A percentile compares a stretch with the other conserved stretches of the same genome.
Evolutionary conservation across 1,284 basidiomycete species (phyloP).

Genomic region (Boletus mariae): DNA sequence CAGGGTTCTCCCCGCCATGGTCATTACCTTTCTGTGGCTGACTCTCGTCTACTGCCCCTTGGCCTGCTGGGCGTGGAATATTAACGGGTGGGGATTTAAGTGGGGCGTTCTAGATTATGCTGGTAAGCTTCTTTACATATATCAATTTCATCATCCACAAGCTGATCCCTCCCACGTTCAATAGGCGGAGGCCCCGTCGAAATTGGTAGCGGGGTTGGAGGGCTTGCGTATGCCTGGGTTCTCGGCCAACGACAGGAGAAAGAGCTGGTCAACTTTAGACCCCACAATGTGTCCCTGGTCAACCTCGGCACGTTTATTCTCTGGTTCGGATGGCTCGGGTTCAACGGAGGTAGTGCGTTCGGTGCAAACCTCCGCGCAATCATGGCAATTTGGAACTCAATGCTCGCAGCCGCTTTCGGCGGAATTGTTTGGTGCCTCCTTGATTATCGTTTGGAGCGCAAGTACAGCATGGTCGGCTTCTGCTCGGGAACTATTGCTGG

Average conservation of each 20-base stretch:
- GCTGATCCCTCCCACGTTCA: not conserved
- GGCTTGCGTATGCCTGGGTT: conserved; percentile 86
- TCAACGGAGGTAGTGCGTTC: conserved; percentile 78
- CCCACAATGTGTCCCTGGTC: conserved; percentile 90
- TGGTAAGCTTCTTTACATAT: conserved; percentile 37
- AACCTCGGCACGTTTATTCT: conserved; percentile 85
- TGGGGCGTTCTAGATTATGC: conserved; percentile 91
- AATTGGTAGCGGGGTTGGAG: conserved; percentile 85
- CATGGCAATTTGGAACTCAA: conserved; percentile 86
- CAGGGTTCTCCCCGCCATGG: conserved; percentile 82
- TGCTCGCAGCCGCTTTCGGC: conserved; percentile 72
- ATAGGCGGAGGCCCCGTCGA: conserved; percentile 89
- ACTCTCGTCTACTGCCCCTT: conserved; percentile 83
- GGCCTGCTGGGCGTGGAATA: conserved; percentile 74
- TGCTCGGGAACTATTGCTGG: conserved; percentile 83
- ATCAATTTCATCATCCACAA: not conserved
- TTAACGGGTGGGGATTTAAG: conserved; percentile 83
- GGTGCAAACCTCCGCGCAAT: conserved; percentile 89
- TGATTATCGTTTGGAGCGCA: conserved; percentile 80
- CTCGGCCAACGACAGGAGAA: conserved; percentile 74
- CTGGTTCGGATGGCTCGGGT: conserved; percentile 85
- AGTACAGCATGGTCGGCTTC: conserved; percentile 87
- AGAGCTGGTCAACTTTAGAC: conserved; percentile 85
- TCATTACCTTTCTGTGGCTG: conserved; percentile 86
- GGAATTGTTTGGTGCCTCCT: conserved; percentile 89